Percentiles rank a stretch among this genome's conserved stretches.
Evolutionary conservation across 495 filamentous ascomycete genomes (phyloP).

Genomic region (Pseudotulostoma volvatum): DNA sequence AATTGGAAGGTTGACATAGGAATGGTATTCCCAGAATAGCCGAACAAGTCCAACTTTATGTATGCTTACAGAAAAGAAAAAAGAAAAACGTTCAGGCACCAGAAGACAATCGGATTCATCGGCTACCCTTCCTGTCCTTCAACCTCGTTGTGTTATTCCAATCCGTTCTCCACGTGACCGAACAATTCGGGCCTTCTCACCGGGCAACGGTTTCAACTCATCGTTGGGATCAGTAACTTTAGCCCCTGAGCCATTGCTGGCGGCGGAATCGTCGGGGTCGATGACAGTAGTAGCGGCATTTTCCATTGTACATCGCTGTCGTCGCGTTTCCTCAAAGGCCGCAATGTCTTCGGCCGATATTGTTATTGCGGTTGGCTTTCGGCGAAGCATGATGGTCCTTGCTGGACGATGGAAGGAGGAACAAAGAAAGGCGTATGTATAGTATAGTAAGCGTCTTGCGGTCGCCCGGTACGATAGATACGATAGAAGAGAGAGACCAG

Average conservation of each 20-base stretch:
- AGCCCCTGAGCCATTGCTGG: slow-evolving; percentile 8
- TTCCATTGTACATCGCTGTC: slow-evolving; percentile 4
- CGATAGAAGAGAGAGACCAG: too few species aligned
- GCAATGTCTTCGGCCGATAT: slow-evolving; percentile 66
- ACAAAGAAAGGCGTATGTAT: too few species aligned
- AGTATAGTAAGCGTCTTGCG: too few species aligned
- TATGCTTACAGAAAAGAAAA: too few species aligned
- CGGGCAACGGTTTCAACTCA: slow-evolving; percentile 39
- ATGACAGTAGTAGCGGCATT: slow-evolving; percentile 2
- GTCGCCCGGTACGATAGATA: too few species aligned
- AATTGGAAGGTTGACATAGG: not conserved
- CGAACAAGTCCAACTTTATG: too few species aligned
- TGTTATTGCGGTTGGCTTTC: slow-evolving; percentile 59
- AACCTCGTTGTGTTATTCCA: slow-evolving; percentile 22
- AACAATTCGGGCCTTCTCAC: slow-evolving; percentile 34
- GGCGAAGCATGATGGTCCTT: slow-evolving; percentile 49
- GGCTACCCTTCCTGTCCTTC: too few species aligned
- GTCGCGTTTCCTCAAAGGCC: slow-evolving; percentile 49
- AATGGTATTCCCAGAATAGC: too few species aligned
- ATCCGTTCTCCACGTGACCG: slow-evolving; percentile 35
- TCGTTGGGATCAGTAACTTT: slow-evolving; percentile 34
- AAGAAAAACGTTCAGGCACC: too few species aligned
- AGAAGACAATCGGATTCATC: too few species aligned
- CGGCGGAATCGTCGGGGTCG: slow-evolving; percentile 11
- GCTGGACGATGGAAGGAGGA: too few species aligned